Conservation (phyloP, 176 grass and related monocot genomes). For the bread wheat (Triticum aestivum) region DNA sequence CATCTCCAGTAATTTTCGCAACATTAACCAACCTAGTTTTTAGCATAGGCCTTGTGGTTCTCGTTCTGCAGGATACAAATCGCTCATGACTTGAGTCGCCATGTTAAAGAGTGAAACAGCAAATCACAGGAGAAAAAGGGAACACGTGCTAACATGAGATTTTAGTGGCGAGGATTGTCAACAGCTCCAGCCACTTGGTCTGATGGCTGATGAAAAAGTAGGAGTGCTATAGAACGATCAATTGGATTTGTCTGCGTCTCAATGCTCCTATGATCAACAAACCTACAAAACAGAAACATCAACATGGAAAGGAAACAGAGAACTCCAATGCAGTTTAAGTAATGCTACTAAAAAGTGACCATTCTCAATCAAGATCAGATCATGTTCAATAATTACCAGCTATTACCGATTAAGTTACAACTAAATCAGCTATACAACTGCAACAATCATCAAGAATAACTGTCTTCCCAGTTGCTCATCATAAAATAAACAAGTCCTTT, state of each 20-base stretch:
- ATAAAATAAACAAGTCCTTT: not conserved
- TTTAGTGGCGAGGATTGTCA: constrained; percentile 43
- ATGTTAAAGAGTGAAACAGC: not conserved
- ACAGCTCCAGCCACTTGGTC: constrained; percentile 25
- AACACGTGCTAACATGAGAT: constrained; percentile 44
- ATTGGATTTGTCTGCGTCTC: constrained; percentile 92
- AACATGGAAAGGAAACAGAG: constrained; percentile 19
- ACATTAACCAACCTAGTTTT: constrained; percentile 24
- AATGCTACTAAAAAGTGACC: not conserved
- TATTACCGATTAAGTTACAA: not conserved
- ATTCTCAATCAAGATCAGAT: constrained; percentile 9
- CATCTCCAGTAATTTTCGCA: constrained; percentile 18
- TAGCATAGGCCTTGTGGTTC: constrained; percentile 15
- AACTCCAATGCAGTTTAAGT: constrained; percentile 1
- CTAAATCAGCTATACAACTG: not conserved
- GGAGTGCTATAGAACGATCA: constrained; percentile 79
- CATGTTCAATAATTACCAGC: not conserved
- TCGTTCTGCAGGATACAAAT: constrained; percentile 37
- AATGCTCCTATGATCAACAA: constrained; percentile 41
- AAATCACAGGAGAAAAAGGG: not conserved
- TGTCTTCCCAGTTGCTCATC: not conserved
- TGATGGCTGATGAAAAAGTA: constrained; percentile 72
- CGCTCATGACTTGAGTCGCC: not conserved
- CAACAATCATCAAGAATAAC: not conserved
- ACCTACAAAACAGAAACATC: constrained; percentile 51